Evolutionary conservation across 352 stramenopile genomes (phyloP), one percentile per base, ranked within the genome.

Genomic region (Globisporangium camurandrum): DNA sequence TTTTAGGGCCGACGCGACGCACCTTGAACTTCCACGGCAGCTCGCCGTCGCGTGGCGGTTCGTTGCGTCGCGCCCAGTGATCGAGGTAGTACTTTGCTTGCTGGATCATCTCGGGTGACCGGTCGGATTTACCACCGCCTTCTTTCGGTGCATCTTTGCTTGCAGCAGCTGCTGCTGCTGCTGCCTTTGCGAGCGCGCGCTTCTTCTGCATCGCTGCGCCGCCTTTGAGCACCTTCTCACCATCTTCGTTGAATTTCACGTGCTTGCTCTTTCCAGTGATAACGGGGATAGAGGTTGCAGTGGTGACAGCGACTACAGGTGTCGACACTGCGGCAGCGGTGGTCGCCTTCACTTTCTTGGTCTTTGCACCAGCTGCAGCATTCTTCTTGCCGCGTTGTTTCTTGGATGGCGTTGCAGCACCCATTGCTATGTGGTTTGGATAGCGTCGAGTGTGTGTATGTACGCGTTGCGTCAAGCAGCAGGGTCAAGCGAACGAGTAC

Each of bases 1-100:
- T 30, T 22, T 16, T 12, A 34, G 22, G 20, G n/a, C 1, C 28
- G 38, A 4, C 16, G 19, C 33, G 16, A 33, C 54, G 9, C 38
- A 87, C 78, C 70, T 92, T 89, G 51, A 92, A 92, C 42, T 88
- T 88, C 81, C 81, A 92, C 1, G 64, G 64, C 39, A 84, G 51
- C 46, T 87, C 72, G 20, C 71, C 74, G 16, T 84, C 69, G 3
- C 55, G 55, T 41, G 61, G 64, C 8, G 67, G 70, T 31, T 86
- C 66, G n/a, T 77, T 56, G 27, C 72, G 63, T 49, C 62, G 72
- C 55, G 83, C 69, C 77, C 78, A 92, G 43, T 85, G 70, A 51
- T 89, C 69, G 33, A 92, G 57, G 56, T 92, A 92, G 61, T 88
- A 89, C 56, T 79, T 82, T 51, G 75, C 77, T 41, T 82, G 67